Conservation (phyloP, 768 basidiomycete genomes). For the Cystofilobasidium macerans region DNA sequence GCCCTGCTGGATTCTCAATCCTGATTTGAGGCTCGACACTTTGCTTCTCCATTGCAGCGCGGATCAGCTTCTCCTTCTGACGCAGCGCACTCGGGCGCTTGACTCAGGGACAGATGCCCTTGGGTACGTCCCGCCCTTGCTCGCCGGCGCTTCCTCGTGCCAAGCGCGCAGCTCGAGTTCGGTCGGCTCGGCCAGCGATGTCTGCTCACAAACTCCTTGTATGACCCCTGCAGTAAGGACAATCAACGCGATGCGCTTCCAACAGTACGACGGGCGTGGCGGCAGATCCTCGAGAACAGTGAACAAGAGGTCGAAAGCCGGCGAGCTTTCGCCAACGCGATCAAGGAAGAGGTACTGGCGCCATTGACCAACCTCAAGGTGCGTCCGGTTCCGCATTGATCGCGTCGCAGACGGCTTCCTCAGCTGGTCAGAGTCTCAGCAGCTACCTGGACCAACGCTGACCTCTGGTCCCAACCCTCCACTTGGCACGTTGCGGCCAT, state of each 20-base stretch:
- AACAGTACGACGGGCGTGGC: conserved; percentile 12
- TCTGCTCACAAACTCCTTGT: background rate
- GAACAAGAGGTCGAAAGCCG: conserved; percentile 24
- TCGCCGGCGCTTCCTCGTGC: no score
- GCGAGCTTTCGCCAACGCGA: conserved; percentile 10
- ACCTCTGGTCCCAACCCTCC: background rate
- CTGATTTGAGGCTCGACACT: background rate
- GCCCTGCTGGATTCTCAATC: background rate
- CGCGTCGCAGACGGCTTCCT: no score
- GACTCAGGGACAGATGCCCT: conserved; percentile 8
- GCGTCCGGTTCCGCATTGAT: no score
- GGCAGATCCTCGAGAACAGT: conserved; percentile 21
- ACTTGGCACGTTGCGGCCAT: background rate
- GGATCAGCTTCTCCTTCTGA: conserved; percentile 9
- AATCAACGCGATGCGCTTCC: conserved; percentile 13
- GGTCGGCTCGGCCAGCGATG: no score
- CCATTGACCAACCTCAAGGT: conserved; percentile 19
- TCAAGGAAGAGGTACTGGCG: conserved; percentile 18
- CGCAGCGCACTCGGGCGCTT: conserved; percentile 10
- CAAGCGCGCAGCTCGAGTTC: no score
- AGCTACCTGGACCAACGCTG: background rate
- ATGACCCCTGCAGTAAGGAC: background rate
- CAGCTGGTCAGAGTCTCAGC: no score
- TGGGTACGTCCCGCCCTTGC: conserved; percentile 5
- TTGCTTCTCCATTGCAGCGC: background rate